A percentile compares a stretch with the other conserved stretches of the same genome.
Evolutionary conservation across 441 rosid genomes (phyloP).

Genomic region (Gossypium schwendimanii): DNA sequence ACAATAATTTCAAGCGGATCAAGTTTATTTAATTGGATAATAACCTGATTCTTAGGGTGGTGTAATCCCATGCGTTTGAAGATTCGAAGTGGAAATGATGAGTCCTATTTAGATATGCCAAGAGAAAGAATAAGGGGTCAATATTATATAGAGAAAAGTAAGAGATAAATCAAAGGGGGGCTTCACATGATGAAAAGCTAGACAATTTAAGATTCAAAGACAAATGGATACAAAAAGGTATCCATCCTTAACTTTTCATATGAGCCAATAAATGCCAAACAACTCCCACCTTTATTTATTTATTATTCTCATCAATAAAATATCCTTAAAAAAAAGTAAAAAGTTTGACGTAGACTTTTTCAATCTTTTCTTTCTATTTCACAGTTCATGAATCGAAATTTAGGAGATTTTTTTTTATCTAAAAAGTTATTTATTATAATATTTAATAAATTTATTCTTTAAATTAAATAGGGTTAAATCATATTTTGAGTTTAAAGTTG

Average conservation of each 20-base stretch:
- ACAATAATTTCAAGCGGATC: too few relatives aligned
- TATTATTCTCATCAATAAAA: neutral
- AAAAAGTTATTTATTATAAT: too few relatives aligned
- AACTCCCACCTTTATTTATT: neutral
- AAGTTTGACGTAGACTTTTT: neutral
- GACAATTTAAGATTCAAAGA: neutral
- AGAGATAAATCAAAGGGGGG: neutral
- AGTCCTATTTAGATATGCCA: neutral
- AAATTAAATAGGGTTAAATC: too few relatives aligned
- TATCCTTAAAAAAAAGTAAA: too few relatives aligned
- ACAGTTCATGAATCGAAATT: too few relatives aligned
- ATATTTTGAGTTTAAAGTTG: too few relatives aligned
- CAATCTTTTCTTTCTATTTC: too few relatives aligned
- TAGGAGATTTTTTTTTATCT: too few relatives aligned
- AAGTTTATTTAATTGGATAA: neutral
- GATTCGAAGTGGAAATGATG: neutral
- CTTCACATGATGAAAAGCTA: neutral
- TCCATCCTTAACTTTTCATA: neutral
- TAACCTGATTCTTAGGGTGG: neutral
- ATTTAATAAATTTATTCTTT: too few relatives aligned
- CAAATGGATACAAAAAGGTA: neutral
- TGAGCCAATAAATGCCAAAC: neutral
- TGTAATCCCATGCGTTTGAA: neutral
- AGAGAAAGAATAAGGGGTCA: neutral
- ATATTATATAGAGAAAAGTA: neutral